Base-by-base conservation (phyloP, 2,329 filamentous ascomycete species). In the Neoarthrinium moseri region DNA sequence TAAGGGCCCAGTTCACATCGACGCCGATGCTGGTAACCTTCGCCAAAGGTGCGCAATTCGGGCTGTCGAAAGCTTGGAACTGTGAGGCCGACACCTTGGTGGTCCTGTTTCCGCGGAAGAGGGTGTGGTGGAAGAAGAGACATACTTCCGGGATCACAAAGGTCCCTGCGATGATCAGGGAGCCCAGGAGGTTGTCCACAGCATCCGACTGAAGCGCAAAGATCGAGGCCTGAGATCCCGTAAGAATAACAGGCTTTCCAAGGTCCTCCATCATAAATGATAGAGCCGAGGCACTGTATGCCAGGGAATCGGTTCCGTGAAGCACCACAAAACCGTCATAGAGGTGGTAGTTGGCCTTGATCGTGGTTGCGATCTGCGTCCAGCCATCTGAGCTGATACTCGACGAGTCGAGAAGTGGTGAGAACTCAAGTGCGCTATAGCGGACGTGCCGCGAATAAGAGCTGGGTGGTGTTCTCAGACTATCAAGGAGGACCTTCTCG, bases 131-230 rank as follows among this genome's bases (percentile, higher is more conserved):
- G 75, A 96, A 96, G 73, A 95, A 96, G 27, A 96, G 77, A 63
- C 89, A 91, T 43, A 96, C 91, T 65, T 96, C 91, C 0, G 91
- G 91, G 47, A 96, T 89, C 71, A 90, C 87, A 62, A 95, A 95
- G 49, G 94, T 94, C 26, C 90, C 90, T 3, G 91, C 91, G 46
- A 96, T 86, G 60, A 96, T 90, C 59, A 96, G 77, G 2, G 89
- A 91, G 17, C 89, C 89, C 5, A 96, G 79, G 11, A 96, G 78
- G 60, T 96, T 96, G 69, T 95, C 91, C 29, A 91, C 87, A 8
- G 91, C 91, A 65, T 96, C 91, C 42, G 87, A 94, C 67, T 96
- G 91, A 21, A 95, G 80, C 50, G 91, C 85, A 57, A 94, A 87
- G 78, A 96, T 96, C 37, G 89, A 89, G 1, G 91, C 87, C 62